Base-by-base conservation (phyloP, 1,139 yeast genomes). In the Scheffersomyces quercinus region DNA sequence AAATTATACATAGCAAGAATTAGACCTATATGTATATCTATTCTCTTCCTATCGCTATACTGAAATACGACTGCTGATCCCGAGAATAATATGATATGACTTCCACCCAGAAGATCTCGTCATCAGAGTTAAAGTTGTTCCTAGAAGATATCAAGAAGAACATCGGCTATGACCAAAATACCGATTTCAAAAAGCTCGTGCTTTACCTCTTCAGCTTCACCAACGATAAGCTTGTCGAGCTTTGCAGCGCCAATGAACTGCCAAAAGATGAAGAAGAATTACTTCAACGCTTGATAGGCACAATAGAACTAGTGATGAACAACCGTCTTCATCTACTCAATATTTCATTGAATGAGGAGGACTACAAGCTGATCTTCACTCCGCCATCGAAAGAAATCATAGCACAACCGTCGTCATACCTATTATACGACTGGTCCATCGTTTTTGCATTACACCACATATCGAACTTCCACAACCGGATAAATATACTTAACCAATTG, bases 111-210 rank as follows among this genome's bases (percentile, higher is more conserved):
- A 50, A 53, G 29, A 56, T 67, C 37, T 53, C 60, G 45, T 46
- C 56, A 26, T 49, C 56, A 5, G 74, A 69, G 39, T 58, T 72
- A 32, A 48, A 48, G n/a, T 54, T 53, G 43, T 73, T 74, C 45
- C 58, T 74, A 13, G 55, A 60, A 33, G 79, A 74, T 43, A 64
- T 74, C 28, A 63, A 64, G 40, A 52, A 51, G 35, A 68, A 69
- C 45, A 61, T 72, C 39, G 53, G 60, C 38, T 57, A 58, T 36
- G 68, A 67, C 44, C 70, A 67, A 34, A 49, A 53, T 28, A 60
- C 71, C 5, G 75, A 73, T 52, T 73, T 70, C 52, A 65, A 64
- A 46, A 68, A 67, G 47, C 53, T 73, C 40, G 48, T 62, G 24
- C 53, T 72, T 12, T 70, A 68, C 43, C 54, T 73, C 29, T 60